These are phyloP conservation scores for Teratosphaeria gauchensis DNA, from an alignment of 2,329 filamentous ascomycete genomes.

Conservation along the genomic window DNA sequence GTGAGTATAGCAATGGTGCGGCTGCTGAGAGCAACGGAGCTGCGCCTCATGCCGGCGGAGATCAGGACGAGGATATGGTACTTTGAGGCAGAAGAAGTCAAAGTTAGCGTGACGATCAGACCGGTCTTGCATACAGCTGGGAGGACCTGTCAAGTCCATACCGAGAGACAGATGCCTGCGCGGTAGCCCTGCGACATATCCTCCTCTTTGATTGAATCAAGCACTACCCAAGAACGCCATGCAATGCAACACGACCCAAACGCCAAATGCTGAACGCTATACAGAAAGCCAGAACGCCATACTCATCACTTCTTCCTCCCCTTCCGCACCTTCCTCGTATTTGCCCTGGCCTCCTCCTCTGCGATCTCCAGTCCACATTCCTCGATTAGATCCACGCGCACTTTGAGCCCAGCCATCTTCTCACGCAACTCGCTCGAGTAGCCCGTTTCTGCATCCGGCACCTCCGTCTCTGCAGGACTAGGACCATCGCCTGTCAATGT, in stretches of 20 bases:
- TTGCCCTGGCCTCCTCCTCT: conserved; percentile 1
- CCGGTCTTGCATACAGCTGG: not conserved
- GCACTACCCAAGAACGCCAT: not conserved
- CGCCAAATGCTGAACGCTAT: not conserved
- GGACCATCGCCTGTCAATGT: not conserved
- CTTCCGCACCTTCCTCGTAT: not conserved
- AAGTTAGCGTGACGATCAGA: not conserved
- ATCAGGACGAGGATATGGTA: conserved; percentile 27
- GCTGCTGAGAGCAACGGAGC: conserved; percentile 6
- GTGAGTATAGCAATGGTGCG: not conserved
- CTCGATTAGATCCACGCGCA: conserved; percentile 6
- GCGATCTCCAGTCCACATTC: conserved; percentile 4
- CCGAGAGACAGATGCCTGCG: not conserved
- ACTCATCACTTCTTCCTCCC: not conserved
- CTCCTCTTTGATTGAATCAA: no score
- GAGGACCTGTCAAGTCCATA: not conserved
- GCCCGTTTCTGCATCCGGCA: not conserved
- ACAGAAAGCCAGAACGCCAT: not conserved
- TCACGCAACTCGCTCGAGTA: not conserved
- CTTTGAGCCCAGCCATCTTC: not conserved
- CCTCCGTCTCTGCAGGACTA: not conserved
- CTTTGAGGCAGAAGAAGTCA: conserved; percentile 10
- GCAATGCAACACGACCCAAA: not conserved
- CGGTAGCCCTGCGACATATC: not conserved
- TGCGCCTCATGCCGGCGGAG: conserved; percentile 7